Evolutionary conservation across 352 stramenopile genomes (phyloP).

Genomic region (Globisporangium nunn): DNA sequence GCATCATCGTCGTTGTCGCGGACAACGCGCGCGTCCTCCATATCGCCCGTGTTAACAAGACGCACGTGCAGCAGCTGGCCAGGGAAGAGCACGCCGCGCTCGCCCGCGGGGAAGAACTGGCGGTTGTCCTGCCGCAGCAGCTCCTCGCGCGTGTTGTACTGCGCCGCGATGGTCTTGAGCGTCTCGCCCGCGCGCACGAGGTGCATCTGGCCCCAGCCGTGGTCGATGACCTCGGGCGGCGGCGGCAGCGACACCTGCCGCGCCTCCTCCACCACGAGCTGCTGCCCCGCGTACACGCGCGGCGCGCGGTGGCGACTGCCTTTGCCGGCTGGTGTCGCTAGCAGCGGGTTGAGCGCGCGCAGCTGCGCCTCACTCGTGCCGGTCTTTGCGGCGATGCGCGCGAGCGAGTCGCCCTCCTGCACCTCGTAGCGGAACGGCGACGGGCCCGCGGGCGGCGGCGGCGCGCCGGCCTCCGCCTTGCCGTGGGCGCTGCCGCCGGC

Average conservation of each 20-base stretch:
- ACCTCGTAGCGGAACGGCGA: conserved; percentile 75
- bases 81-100: conserved; percentile 55
- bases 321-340: conserved; percentile 27
- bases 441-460: conserved; percentile 22
- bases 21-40: conserved; percentile 23
- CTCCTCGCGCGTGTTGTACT: conserved; percentile 81
- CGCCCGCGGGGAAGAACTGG: conserved; percentile 66
- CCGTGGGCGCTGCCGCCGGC: conserved; percentile 17
- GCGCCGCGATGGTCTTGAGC: conserved; percentile 51
- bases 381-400: conserved; percentile 54
- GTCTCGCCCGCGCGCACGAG: conserved; percentile 63
- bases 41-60: conserved; percentile 67
- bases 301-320: conserved; percentile 32
- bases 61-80: conserved; percentile 76
- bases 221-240: conserved; percentile 71
- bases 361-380: conserved; percentile 49
- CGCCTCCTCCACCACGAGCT: conserved; percentile 70
- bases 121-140: conserved; percentile 78
- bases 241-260: conserved; percentile 60
- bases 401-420: conserved; percentile 52
- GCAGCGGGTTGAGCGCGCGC: conserved; percentile 61
- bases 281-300: conserved; percentile 57
- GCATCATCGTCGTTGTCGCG: not conserved
- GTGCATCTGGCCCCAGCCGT: conserved; percentile 83
- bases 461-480: conserved; percentile 5